These are phyloP conservation scores for Solanum medicagineum DNA, from an alignment of 257 asterid species.

Conservation along the genomic window DNA sequence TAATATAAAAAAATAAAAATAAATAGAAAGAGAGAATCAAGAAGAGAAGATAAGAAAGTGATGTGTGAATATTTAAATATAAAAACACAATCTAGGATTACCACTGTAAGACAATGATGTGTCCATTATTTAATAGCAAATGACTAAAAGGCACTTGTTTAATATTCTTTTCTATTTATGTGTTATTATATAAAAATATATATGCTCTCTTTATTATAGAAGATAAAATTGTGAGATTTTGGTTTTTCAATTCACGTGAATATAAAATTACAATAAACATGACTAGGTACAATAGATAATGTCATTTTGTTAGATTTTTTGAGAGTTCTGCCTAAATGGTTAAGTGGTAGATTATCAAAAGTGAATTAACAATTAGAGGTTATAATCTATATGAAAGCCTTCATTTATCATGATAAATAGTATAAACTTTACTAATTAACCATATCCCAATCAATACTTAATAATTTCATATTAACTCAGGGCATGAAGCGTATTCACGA, in stretches of 20 bases:
- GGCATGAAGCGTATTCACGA: no score
- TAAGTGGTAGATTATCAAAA: not conserved
- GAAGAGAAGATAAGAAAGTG: not conserved
- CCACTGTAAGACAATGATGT: not conserved
- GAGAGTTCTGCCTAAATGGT: not conserved
- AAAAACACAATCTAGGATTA: not conserved
- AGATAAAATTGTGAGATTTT: not conserved
- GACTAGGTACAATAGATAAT: not conserved
- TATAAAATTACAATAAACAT: not conserved
- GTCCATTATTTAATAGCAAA: not conserved
- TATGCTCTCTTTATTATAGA: not conserved
- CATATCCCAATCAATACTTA: no score
- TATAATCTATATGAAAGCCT: not conserved
- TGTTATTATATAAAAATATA: not conserved
- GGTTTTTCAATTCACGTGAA: not conserved
- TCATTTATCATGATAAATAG: not conserved
- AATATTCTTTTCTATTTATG: not conserved
- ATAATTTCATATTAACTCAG: no score
- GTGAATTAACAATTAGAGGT: not conserved
- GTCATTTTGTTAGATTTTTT: not conserved
- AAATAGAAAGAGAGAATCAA: not conserved
- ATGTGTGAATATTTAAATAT: not conserved
- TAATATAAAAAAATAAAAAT: not conserved
- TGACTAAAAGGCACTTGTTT: not conserved
- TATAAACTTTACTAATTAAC: no score